Evolutionary conservation across 1,284 basidiomycete species (phyloP).

Genomic region (Pseudozyma tsukubaensis): DNA sequence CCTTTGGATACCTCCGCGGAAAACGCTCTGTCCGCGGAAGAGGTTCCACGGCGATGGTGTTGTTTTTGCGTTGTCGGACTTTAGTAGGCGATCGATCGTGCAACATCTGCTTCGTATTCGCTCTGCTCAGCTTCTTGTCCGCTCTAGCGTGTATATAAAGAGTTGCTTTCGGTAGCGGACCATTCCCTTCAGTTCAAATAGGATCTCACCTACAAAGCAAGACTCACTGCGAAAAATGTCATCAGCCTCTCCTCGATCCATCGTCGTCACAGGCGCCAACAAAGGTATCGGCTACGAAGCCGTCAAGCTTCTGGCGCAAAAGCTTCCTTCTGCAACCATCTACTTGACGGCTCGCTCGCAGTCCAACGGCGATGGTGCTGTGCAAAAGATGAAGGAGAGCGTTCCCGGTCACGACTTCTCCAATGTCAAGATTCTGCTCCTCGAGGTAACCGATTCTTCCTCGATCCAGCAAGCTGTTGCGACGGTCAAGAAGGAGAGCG

Average conservation of each 20-base stretch:
- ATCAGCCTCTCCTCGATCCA: conserved; percentile 1
- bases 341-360: conserved; percentile 20
- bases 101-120: too few species aligned
- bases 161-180: too few species aligned
- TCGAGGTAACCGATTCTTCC: conserved; percentile 11
- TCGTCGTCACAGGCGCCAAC: conserved; percentile 25
- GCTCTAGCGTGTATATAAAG: too few species aligned
- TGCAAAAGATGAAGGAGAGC: conserved; percentile 19
- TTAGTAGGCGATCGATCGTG: too few species aligned
- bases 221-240: not conserved
- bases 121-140: too few species aligned
- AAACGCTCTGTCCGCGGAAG: too few species aligned
- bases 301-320: conserved; percentile 12
- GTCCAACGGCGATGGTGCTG: conserved; percentile 15
- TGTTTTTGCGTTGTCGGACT: too few species aligned
- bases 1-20: too few species aligned
- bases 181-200: too few species aligned
- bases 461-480: conserved; percentile 14
- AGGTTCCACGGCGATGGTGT: too few species aligned
- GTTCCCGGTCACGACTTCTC: conserved; percentile 1
- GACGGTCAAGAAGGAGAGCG: conserved; percentile 7
- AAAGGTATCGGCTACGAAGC: conserved; percentile 28
- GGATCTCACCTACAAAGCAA: not conserved
- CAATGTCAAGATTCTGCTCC: conserved; percentile 8
- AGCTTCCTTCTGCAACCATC: conserved; percentile 10